Evolutionary conservation across 805 yeast species (phyloP), one percentile per base, ranked within the genome.

Genomic region (Candida sithepensis): DNA sequence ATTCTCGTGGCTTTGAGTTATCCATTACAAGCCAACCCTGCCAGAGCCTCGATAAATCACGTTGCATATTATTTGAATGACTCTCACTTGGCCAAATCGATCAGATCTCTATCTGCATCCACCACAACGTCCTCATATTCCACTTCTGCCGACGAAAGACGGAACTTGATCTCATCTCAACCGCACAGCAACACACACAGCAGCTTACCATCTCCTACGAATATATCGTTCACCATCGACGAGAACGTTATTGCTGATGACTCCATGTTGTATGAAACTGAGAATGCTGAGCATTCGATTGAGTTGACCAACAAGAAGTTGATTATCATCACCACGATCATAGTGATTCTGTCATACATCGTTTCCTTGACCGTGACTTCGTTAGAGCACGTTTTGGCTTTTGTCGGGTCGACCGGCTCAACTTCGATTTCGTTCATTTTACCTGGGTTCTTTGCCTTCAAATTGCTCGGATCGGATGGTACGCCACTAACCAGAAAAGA

Each of bases 381-480:
- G 0, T 78, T 90, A 55, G 96, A 92, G 23, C 77, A 83, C 41
- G 91, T 91, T 13, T 70, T 90, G 55, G 90, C 96, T 1, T 72
- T 90, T 53, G 96, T 90, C 3, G 97, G 97, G 2, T 87, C 96
- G 1, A 89, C 96, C 0, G 97, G 97, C 0, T 88, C 96, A 1
- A 90, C 97, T 0, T 80, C 96, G 4, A 89, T 91, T 44, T 89
- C 96, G 12, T 90, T 90, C 61, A 89, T 88, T 24, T 72, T 90
- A 41, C 97, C 97, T 0, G 97, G 97, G 0, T 69, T 88, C 20
- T 88, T 90, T 61, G 96, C 92, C 3, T 88, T 78, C 67, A 82
- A 78, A 56, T 71, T 90, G 49, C 77, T 87, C 45, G 84, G 81
- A n/a, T 67, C 78, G 4, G 75, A 72, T 18, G 22, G 49, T 16